Base-by-base conservation (phyloP, 1,139 yeast genomes). In the Candida albicans region DNA sequence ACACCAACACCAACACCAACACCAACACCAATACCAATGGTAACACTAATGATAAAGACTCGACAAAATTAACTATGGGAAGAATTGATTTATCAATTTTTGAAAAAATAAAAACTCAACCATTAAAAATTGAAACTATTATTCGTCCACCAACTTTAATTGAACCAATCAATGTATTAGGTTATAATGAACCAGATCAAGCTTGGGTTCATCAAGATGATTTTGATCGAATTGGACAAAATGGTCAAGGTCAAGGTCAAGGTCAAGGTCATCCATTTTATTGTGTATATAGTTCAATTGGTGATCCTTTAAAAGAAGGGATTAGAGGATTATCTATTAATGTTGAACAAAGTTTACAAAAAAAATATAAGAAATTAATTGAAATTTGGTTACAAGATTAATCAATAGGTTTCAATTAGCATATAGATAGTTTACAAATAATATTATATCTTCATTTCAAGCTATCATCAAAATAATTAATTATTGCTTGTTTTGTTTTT, bases 211-310 rank as follows among this genome's bases (percentile, higher is more conserved):
- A 32, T 30, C 51, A 45, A 35, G 36, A 42, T 8, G 38, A 33
- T 12, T 42, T 35, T 24, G 46, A 33, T 25, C 29, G 35, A 13
- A 36, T 40, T 29, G n/a, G n/a, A n/a, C 41, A 35, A 34, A 33
- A 33, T 5, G 5, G 5, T 18, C 3, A 18, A 4, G 22, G 22
- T 18, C 22, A 18, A 4, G 22, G 22, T 18, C 22, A 18, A 4
- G 5, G 22, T 18, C 5, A 18, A 22, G 59, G 57, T 1, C 52
- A 58, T 41, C 56, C 57, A 1, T 68, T 54, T 44, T 68, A 69
- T 69, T 70, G 76, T 53, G 62, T 62, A 12, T 70, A 70, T 50
- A 64, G 67, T 45, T 47, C 66, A 3, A 64, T 68, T 5, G 73
- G 73, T 1, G 50, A 59, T 37, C 58, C 60, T 3, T 26, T 43